Evolutionary conservation across 371 early-diverging fungal genomes (phyloP).

Genomic region (Capillidium heterosporum): DNA sequence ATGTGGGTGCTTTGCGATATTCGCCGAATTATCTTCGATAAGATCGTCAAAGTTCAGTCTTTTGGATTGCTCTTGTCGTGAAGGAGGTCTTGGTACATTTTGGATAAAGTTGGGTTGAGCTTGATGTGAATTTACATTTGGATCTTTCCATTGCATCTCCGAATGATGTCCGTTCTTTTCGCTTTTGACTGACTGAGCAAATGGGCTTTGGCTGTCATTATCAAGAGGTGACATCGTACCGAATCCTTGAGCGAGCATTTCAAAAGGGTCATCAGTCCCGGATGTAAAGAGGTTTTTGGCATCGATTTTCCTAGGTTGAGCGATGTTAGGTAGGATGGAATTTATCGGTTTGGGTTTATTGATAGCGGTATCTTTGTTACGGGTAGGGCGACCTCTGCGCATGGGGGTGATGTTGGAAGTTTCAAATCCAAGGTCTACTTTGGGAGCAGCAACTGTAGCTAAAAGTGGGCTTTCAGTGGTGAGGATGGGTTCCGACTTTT

Average conservation of each 20-base stretch:
- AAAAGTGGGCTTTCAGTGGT: slow-evolving; percentile 19
- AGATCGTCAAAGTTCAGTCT: no score
- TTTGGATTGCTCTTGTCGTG: no score
- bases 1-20: no score
- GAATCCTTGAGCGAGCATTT: not conserved
- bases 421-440: slow-evolving; percentile 16
- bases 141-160: no score
- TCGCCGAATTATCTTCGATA: no score
- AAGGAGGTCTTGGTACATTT: no score
- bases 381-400: slow-evolving; percentile 49
- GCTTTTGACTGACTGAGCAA: no score
- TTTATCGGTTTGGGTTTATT: not conserved
- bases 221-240: not conserved
- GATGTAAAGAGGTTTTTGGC: not conserved
- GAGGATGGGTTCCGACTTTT: slow-evolving; percentile 11
- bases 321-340: not conserved
- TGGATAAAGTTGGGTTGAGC: no score
- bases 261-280: not conserved
- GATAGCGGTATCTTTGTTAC: slow-evolving; percentile 1
- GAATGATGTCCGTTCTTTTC: no score
- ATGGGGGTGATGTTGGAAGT: slow-evolving; percentile 36
- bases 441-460: slow-evolving; percentile 12
- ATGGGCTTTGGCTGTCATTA: not conserved
- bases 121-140: no score
- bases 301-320: not conserved